phyloP scores from a whole-genome alignment of 1,284 basidiomycete genomes.

The Fomitopsis schrenkii region DNA sequence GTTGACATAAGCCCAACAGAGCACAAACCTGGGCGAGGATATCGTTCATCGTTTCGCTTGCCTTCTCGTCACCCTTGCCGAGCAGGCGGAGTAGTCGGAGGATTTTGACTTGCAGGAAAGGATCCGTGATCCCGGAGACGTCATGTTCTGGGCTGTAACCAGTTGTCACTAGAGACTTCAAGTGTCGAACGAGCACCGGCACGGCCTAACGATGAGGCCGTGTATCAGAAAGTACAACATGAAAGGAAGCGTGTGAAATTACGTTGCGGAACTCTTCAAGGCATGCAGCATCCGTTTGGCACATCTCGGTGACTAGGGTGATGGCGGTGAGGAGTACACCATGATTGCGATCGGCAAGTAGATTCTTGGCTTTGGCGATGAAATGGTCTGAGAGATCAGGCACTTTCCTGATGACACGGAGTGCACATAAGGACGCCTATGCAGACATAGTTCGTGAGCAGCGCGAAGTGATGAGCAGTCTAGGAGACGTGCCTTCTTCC shows the following conservation, averaged over 20 bases:
- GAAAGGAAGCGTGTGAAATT: constrained; percentile 14
- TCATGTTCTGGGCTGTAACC: constrained; percentile 99
- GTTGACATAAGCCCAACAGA: neutral
- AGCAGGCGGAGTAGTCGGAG: constrained; percentile 90
- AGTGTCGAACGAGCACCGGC: constrained; percentile 89
- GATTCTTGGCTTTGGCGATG: constrained; percentile 80
- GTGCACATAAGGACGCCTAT: constrained; percentile 94
- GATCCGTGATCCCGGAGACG: constrained; percentile 98
- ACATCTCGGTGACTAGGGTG: constrained; percentile 96
- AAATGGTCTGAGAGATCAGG: constrained; percentile 97
- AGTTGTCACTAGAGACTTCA: constrained; percentile 94
- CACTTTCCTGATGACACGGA: constrained; percentile 94
- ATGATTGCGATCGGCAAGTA: constrained; percentile 95
- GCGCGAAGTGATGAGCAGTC: neutral
- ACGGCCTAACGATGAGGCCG: constrained; percentile 62
- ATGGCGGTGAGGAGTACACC: constrained; percentile 93
- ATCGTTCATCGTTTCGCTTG: constrained; percentile 98
- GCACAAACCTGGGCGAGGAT: constrained; percentile 83
- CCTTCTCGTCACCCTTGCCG: constrained; percentile 80
- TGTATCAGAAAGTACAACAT: neutral
- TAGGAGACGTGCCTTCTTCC: constrained; percentile 78
- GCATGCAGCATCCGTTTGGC: constrained; percentile 70
- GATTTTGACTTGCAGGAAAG: constrained; percentile 97
- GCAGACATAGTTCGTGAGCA: neutral
- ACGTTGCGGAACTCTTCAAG: constrained; percentile 90